Base-by-base conservation (phyloP, 768 basidiomycete species). In the Symmetrospora coprosmae region DNA sequence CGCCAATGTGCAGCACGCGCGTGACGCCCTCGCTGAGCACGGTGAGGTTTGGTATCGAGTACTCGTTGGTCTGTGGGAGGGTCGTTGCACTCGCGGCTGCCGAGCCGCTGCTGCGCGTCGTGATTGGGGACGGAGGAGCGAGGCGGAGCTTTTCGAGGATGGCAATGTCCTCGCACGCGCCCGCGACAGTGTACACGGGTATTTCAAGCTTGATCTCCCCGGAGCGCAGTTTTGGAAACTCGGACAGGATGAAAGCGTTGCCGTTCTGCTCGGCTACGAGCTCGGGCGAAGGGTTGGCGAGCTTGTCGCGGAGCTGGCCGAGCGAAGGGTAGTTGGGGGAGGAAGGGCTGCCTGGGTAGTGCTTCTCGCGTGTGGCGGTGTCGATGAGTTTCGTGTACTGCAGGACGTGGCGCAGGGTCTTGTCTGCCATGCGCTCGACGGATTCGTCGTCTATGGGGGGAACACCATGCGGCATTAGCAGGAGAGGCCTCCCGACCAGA, bases 1-100 rank as follows among this genome's bases (percentile, higher is more conserved):
- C 92, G 21, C 89, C 92, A 25, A 96, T 78, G 71, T 94, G 87
- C 64, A 99, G 75, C 64, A 83, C 81, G 63, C 87, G 84, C 30
- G 89, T 89, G n/a, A 89, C 87, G 37, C 89, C 88, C 73, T 99
- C 94, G 71, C 96, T 91, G 35, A 99, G 75, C 64, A 99, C 78
- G 70, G 86, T 83, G 43, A 99, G 79, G 72, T 97, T 99, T 65
- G 85, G 82, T 65, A 97, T 82, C 64, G 80, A 75, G 73, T 89
- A 90, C 49, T 83, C 76, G 33, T 82, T 82, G 16, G 82, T 76
- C 49, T 59, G 55, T 41, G 13, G 38, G 9, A 19, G 45, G 11
- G n/a, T n/a, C n/a, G n/a, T n/a, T n/a, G n/a, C n/a, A n/a, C n/a
- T n/a, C 2, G 19, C 30, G 14, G 28, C 30, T 33, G 31, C 40